Base-by-base conservation (phyloP, 139 green algal genomes). In the Yamagishiella unicocca region DNA sequence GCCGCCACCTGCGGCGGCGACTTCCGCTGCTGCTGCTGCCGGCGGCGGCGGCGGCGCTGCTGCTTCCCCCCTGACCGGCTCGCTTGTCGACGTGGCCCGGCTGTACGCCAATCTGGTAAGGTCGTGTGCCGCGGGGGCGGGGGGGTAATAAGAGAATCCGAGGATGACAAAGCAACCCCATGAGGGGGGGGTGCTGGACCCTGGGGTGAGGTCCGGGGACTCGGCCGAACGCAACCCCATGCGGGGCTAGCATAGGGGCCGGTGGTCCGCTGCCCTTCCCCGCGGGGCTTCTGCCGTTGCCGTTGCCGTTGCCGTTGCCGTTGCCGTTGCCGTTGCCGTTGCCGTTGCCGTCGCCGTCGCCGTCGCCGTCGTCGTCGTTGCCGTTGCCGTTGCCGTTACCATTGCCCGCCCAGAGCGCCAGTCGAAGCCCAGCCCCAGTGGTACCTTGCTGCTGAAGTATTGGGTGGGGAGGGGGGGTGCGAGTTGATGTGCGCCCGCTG, bases 21-120 rank as follows among this genome's bases (percentile, higher is more conserved):
- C 38, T 31, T 8, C 33, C 25, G 14, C 7, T 24, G 35, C 78
- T 14, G 40, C 70, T 8, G 70, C 70, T 40, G 29, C 64, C 12
- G 64, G n/a, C 29, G 64, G 64, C 70, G 70, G 70, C 70, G 62
- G 50, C n/a, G n/a, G 62, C 40, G 64, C 38, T 6, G 50, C 38
- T 37, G 42, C 66, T 6, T 37, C 31, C 4, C 2, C 67, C 50
- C n/a, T 87, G 67, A 87, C 81, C 25, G 82, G 82, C 1, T 22
- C 42, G 21, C 38, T 82, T 53, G 67, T 88, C 33, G 71, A 88
- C 27, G 82, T 88, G 33, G 14, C 24, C 3, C 25, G 45, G 38
- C 46, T 88, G 50, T 70, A 88, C 33, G 61, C 24, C 14, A 82
- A 64, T 43, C 82, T 88, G 67, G 82, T 88, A 37, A 53, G 82